These are phyloP conservation scores for Carpinus fangiana DNA, from an alignment of 306 rosid genomes.

Conservation along the genomic window DNA sequence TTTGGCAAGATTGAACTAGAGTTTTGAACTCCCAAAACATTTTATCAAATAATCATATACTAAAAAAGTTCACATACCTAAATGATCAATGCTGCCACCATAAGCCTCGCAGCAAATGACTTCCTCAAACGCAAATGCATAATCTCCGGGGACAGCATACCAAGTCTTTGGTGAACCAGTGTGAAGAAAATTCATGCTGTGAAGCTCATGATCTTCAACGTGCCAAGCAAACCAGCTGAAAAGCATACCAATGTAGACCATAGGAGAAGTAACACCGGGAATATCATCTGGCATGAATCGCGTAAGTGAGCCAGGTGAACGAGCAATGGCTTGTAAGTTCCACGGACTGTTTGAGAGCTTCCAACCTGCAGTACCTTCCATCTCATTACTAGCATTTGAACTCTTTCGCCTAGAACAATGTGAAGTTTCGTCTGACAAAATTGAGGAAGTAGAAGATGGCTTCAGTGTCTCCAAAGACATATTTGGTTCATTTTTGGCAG, in stretches of 20 bases:
- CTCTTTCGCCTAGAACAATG: constrained; percentile 48
- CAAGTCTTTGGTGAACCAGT: constrained; percentile 95
- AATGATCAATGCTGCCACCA: constrained; percentile 76
- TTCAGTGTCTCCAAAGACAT: constrained; percentile 40
- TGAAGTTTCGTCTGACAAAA: constrained; percentile 46
- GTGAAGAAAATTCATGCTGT: constrained; percentile 97
- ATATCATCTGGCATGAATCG: constrained; percentile 99
- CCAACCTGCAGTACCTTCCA: constrained; percentile 98
- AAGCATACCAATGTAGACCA: constrained; percentile 97
- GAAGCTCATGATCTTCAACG: constrained; percentile 99
- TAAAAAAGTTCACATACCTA: constrained; percentile 58
- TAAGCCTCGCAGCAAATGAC: constrained; percentile 69
- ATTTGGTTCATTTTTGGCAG: constrained; percentile 30
- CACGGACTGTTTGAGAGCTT: constrained; percentile 97
- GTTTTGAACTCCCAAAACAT: constrained; percentile 7
- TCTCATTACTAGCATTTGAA: constrained; percentile 48
- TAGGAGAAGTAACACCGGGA: constrained; percentile 98
- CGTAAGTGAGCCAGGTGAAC: constrained; percentile 95
- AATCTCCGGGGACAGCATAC: constrained; percentile 95
- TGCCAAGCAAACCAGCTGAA: constrained; percentile 99
- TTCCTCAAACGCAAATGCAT: constrained; percentile 89
- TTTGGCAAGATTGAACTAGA: constrained; percentile 20
- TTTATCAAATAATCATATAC: constrained; percentile 21
- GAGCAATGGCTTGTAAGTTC: constrained; percentile 96
- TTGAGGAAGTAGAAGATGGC: constrained; percentile 34